These are phyloP conservation scores for Biscutella laevigata DNA, from an alignment of 441 rosid species.

Conservation along the genomic window DNA sequence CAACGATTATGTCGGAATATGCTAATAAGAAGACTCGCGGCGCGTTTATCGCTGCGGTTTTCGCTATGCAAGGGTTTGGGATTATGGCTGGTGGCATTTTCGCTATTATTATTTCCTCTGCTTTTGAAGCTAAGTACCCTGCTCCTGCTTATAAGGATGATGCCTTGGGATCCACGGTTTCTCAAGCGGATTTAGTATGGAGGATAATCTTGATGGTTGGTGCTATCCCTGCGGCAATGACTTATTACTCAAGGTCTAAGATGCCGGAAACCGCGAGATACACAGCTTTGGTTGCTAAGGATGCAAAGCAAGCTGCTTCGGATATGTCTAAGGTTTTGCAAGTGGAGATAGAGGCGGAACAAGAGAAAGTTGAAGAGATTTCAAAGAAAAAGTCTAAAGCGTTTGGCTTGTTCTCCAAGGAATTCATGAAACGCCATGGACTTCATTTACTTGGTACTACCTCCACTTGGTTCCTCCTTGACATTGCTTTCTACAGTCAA, in stretches of 20 bases:
- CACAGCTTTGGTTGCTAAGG: conserved; percentile 51
- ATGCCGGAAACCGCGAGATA: conserved; percentile 65
- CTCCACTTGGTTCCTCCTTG: conserved; percentile 49
- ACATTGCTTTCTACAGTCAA: conserved; percentile 50
- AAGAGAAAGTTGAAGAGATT: conserved; percentile 20
- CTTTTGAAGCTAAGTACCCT: conserved; percentile 31
- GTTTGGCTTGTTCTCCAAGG: conserved; percentile 35
- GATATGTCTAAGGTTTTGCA: conserved; percentile 55
- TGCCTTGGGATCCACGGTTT: conserved; percentile 29
- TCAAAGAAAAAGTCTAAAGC: conserved; percentile 10
- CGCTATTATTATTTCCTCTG: conserved; percentile 34
- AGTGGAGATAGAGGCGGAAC: conserved; percentile 37
- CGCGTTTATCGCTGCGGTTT: conserved; percentile 45
- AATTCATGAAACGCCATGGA: conserved; percentile 44
- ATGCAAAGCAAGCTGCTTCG: conserved; percentile 43
- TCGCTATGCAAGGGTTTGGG: conserved; percentile 63
- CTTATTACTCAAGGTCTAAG: conserved; percentile 45
- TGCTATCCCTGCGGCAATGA: conserved; percentile 44
- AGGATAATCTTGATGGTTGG: conserved; percentile 48
- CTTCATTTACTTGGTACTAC: conserved; percentile 47
- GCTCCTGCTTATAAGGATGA: conserved; percentile 10
- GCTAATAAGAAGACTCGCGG: conserved; percentile 57
- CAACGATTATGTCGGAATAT: conserved; percentile 60
- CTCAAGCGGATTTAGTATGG: conserved; percentile 51
- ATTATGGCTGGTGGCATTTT: conserved; percentile 48